Evolutionary conservation across 129 eudicot species (phyloP), one percentile per base, ranked within the genome.

Genomic region (Pittosporum tobira): DNA sequence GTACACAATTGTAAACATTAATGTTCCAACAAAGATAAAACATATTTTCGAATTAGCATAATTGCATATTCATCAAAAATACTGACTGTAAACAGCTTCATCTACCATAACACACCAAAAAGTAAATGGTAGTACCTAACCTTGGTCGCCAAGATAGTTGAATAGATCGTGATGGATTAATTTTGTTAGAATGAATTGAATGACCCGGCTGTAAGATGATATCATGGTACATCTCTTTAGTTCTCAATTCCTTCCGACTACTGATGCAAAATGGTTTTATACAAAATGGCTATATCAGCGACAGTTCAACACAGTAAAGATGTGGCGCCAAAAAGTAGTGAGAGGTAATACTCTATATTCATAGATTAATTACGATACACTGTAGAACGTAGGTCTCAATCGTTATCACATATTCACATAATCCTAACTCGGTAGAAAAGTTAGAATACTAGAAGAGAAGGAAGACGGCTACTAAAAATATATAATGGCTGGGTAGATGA

Each of bases 131-230:
- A 73, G 72, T 81, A 81, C 88, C 87, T 81, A 91, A 88, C 96
- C 96, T 88, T 88, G 96, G 96, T 61, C 55, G 85, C 96, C 94
- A 88, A 47, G 96, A 81, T 51, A 84, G 79, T 52, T 81, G 68
- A 24, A 43, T 67, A 71, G 77, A 85, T 70, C 63, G 75, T 72
- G 96, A 81, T 1, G 91, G 96, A 65, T 88, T 62, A 63, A 84
- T 22, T 28, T 69, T 62, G 68, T 65, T 64, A 31, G 62, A 67
- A 37, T 64, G 78, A 62, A 64, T 30, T 7, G 66, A 66, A 55
- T 23, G 66, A 42, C 66, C 69, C 27, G 63, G 62, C 48, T 54
- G 77, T 62, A 76, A 69, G 59, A 69, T 26, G 59, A 27, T 48
- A 40, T 68, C 80, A 63, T 50, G 72, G 48, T 68, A 55, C 52